phyloP scores from a whole-genome alignment of 495 filamentous ascomycete species.

The Neurospora tetraspora region DNA sequence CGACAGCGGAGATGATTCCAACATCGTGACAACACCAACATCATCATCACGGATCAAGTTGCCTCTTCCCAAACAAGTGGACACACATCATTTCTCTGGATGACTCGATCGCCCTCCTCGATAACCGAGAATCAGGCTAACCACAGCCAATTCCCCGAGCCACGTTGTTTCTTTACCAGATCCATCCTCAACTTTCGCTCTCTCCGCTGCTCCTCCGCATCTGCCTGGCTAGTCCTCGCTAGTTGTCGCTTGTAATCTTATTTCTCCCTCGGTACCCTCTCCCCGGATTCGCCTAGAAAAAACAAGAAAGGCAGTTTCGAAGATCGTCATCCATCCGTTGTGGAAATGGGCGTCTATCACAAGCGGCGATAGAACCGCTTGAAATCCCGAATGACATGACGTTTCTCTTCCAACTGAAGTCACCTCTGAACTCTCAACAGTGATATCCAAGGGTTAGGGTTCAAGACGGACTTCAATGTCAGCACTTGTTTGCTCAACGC shows the following conservation, averaged over 20 bases:
- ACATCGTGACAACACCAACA: too few species aligned
- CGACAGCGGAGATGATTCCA: neutral
- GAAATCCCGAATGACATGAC: neutral
- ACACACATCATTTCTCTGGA: neutral
- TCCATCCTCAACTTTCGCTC: neutral
- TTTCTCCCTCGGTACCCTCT: neutral
- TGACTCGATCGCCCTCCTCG: neutral
- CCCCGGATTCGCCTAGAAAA: neutral
- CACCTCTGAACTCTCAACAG: neutral
- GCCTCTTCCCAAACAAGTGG: neutral
- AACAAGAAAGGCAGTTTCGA: neutral
- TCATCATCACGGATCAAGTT: neutral
- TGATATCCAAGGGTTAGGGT: neutral
- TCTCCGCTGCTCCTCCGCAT: neutral
- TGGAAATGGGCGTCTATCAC: neutral
- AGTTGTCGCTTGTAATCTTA: neutral
- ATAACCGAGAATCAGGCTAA: neutral
- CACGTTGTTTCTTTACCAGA: neutral
- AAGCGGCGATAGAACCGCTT: neutral
- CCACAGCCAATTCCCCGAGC: neutral
- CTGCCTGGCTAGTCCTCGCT: neutral
- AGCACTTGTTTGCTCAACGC: neutral
- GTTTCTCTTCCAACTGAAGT: neutral
- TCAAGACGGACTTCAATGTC: neutral
- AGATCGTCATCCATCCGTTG: neutral